Base-by-base conservation (phyloP, 176 grass and related monocot species). In the Ensete glaucum region DNA sequence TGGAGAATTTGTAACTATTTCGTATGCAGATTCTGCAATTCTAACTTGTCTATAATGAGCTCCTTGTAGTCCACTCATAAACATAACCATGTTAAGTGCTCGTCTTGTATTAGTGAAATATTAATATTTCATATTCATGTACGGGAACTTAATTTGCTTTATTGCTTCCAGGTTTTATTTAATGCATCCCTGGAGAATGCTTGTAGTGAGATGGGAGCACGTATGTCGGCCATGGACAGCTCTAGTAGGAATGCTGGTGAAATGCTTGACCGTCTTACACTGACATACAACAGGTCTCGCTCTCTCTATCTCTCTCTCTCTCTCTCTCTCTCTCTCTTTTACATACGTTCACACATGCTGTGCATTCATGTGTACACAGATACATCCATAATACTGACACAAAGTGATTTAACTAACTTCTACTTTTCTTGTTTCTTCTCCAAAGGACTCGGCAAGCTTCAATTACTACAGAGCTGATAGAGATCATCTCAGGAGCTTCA, bases 221-320 rank as follows among this genome's bases (percentile, higher is more conserved):
- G 94, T 22, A 98, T 98, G 90, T 98, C 90, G 77, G 88, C 90
- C 57, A 98, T 98, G 94, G 94, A 98, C 82, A 98, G 82, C 78
- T 93, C 94, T 50, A 98, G 90, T 78, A 92, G 88, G 82, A 97
- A 98, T 85, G 94, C 90, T 67, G 94, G 90, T 50, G 90, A 93
- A 62, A 93, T 93, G 94, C 94, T 93, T 83, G 94, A 98, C 20
- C 88, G 94, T 22, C 90, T 98, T 54, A 98, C 90, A 19, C 83
- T 98, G 14, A 87, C 85, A 69, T 93, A 98, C 52, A 98, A 98
- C 74, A 93, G 88, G 90, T 98, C 73, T 24, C 67, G 9, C 57
- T 70, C 29, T 76, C 66, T 71, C 53, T 79, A 19, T 58, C 15
- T n/a, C n/a, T n/a, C n/a, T n/a, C n/a, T n/a, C n/a, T n/a, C n/a